Percentiles rank a stretch among this genome's conserved stretches.
These are phyloP conservation scores for Sanghuangporus baumii DNA, from an alignment of 1,284 basidiomycete genomes.

Conservation along the genomic window DNA sequence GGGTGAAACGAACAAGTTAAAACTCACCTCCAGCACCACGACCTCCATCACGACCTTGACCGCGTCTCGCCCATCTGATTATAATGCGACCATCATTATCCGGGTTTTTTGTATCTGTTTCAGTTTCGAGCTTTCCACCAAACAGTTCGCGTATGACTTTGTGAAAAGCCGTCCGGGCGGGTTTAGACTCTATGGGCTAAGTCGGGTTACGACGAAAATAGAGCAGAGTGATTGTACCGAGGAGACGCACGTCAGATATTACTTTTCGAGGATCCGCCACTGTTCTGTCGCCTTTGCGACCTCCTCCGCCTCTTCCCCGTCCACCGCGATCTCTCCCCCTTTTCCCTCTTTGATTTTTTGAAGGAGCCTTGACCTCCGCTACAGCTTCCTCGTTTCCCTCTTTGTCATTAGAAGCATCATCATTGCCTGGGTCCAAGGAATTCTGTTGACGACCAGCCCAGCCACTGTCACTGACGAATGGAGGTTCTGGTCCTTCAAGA, in stretches of 20 bases:
- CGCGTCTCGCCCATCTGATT: constrained; percentile 65
- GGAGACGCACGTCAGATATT: constrained; percentile 63
- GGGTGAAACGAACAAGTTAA: neutral
- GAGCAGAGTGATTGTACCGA: constrained; percentile 1
- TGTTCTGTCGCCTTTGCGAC: constrained; percentile 34
- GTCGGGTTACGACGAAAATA: constrained; percentile 13
- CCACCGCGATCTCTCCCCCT: constrained; percentile 39
- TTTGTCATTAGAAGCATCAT: constrained; percentile 18
- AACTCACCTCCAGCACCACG: constrained; percentile 38
- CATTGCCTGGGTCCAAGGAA: constrained; percentile 21
- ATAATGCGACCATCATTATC: constrained; percentile 66
- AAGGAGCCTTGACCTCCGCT: constrained; percentile 9
- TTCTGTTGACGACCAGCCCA: constrained; percentile 50
- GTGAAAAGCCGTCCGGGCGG: constrained; percentile 78
- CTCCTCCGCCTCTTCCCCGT: constrained; percentile 41
- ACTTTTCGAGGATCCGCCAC: constrained; percentile 70
- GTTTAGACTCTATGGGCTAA: constrained; percentile 80
- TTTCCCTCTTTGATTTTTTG: constrained; percentile 29
- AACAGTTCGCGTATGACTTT: constrained; percentile 79
- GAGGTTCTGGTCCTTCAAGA: constrained; percentile 69
- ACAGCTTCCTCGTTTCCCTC: constrained; percentile 28
- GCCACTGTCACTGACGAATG: constrained; percentile 60
- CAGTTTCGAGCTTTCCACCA: constrained; percentile 77
- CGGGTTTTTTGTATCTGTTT: constrained; percentile 54
- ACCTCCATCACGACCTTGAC: constrained; percentile 38